A percentile compares a stretch with the other conserved stretches of the same genome.
Evolutionary conservation across 805 yeast species (phyloP).

Genomic region (Lipomyces starkeyi): DNA sequence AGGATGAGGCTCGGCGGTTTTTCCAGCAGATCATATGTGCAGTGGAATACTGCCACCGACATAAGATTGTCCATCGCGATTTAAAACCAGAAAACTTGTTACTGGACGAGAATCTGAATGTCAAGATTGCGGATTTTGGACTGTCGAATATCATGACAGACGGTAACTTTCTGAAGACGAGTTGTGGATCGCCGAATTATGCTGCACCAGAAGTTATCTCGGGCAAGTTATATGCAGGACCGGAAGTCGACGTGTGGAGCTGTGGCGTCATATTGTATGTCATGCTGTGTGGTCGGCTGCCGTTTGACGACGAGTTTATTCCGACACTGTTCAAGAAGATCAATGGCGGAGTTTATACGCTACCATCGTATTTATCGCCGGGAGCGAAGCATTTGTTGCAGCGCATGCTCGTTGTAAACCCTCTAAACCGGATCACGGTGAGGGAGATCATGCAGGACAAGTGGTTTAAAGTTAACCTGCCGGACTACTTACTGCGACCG

Average conservation of each 20-base stretch:
- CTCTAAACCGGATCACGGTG: slow-evolving; percentile 89
- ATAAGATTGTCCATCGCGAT: slow-evolving; percentile 95
- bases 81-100: slow-evolving; percentile 93
- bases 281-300: slow-evolving; percentile 93
- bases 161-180: slow-evolving; percentile 91
- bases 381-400: slow-evolving; percentile 86
- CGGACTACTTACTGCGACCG: slow-evolving; percentile 76
- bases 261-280: slow-evolving; percentile 95
- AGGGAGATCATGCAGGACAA: slow-evolving; percentile 91
- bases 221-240: slow-evolving; percentile 95
- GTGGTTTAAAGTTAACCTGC: slow-evolving; percentile 85
- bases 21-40: slow-evolving; percentile 97
- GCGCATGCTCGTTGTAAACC: slow-evolving; percentile 92
- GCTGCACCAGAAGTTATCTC: slow-evolving; percentile 98
- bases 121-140: slow-evolving; percentile 96
- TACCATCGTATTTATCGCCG: slow-evolving; percentile 82
- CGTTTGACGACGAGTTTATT: slow-evolving; percentile 94
- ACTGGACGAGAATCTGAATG: slow-evolving; percentile 86
- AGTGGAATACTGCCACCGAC: slow-evolving; percentile 94
- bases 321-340: slow-evolving; percentile 93
- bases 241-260: slow-evolving; percentile 98
- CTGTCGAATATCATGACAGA: slow-evolving; percentile 95
- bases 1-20: slow-evolving; percentile 87
- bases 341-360: slow-evolving; percentile 84
- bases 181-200: slow-evolving; percentile 96